A percentile compares a stretch with the other conserved stretches of the same genome.
These are phyloP conservation scores for Gentiana straminea DNA, from an alignment of 257 asterid species.

Conservation along the genomic window DNA sequence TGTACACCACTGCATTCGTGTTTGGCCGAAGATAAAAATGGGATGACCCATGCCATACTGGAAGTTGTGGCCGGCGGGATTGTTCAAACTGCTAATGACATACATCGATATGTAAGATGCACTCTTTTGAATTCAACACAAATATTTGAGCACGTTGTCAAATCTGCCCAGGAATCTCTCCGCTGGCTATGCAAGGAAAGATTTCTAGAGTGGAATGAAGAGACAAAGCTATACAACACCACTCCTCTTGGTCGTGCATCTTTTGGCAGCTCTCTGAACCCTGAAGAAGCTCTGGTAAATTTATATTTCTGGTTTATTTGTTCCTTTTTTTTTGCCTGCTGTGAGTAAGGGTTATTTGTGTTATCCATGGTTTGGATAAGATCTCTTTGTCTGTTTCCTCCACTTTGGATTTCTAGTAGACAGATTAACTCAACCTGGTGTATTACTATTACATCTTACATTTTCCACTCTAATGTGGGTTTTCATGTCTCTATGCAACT, in stretches of 20 bases:
- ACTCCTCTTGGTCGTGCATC: constrained; percentile 99
- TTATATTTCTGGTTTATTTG: constrained; percentile 10
- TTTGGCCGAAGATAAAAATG: constrained; percentile 94
- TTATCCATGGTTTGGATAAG: neutral
- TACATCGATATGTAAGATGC: constrained; percentile 90
- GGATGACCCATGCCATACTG: constrained; percentile 97
- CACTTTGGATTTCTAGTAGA: constrained; percentile 1
- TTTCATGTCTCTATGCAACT: neutral
- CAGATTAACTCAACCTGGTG: too few species aligned
- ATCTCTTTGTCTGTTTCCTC: neutral
- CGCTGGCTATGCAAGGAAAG: constrained; percentile 88
- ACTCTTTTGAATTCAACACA: constrained; percentile 92
- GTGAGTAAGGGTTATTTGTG: neutral
- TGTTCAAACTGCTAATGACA: constrained; percentile 90
- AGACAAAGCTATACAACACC: constrained; percentile 72
- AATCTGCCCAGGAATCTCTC: constrained; percentile 96
- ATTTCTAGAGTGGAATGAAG: constrained; percentile 89
- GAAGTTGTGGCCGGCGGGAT: constrained; percentile 99
- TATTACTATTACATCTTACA: too few species aligned
- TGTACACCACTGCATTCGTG: constrained; percentile 96
- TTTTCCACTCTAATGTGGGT: neutral
- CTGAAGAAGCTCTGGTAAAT: constrained; percentile 92
- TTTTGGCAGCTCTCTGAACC: constrained; percentile 93
- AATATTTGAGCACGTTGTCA: constrained; percentile 96
- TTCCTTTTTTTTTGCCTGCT: constrained; percentile 8